A percentile compares a stretch with the other conserved stretches of the same genome.
Evolutionary conservation across 345 rosid genomes (phyloP).

Genomic region (Dovyalis caffra): DNA sequence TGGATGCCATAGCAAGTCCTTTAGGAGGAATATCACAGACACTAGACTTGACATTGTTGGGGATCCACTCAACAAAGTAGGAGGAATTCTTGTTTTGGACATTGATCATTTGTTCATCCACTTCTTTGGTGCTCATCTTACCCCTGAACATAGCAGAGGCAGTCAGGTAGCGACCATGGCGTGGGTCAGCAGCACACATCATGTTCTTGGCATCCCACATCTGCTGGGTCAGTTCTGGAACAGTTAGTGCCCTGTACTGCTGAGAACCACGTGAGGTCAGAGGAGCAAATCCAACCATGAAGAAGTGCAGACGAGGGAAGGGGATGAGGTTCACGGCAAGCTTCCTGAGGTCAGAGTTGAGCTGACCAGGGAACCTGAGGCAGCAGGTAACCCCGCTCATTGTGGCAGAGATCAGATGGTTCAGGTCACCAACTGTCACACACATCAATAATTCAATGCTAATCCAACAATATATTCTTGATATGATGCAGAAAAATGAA

Average conservation of each 20-base stretch:
- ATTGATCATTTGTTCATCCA: neutral
- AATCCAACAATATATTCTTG: neutral
- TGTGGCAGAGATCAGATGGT: conserved; percentile 26
- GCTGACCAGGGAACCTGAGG: conserved; percentile 25
- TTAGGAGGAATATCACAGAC: neutral
- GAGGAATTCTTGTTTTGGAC: neutral
- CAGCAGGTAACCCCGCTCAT: conserved; percentile 26
- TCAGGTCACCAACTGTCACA: conserved; percentile 20
- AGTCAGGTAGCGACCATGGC: neutral
- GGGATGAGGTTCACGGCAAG: conserved; percentile 26
- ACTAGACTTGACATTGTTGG: neutral
- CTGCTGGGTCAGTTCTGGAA: conserved; percentile 24
- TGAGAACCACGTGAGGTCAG: conserved; percentile 22
- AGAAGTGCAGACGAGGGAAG: conserved; percentile 22
- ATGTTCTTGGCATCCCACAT: conserved; percentile 29
- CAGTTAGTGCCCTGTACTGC: conserved; percentile 21
- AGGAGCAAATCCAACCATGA: conserved; percentile 1
- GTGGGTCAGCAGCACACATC: conserved; percentile 26
- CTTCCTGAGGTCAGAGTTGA: conserved; percentile 24
- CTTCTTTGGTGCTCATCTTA: neutral
- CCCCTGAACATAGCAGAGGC: conserved; percentile 23
- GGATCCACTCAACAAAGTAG: neutral
- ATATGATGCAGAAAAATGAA: neutral
- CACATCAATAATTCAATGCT: neutral
- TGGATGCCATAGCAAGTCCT: neutral